Percentiles rank a stretch among this genome's conserved stretches.
phyloP scores from a whole-genome alignment of 306 rosid genomes.

The Gastrolobium bilobum region DNA sequence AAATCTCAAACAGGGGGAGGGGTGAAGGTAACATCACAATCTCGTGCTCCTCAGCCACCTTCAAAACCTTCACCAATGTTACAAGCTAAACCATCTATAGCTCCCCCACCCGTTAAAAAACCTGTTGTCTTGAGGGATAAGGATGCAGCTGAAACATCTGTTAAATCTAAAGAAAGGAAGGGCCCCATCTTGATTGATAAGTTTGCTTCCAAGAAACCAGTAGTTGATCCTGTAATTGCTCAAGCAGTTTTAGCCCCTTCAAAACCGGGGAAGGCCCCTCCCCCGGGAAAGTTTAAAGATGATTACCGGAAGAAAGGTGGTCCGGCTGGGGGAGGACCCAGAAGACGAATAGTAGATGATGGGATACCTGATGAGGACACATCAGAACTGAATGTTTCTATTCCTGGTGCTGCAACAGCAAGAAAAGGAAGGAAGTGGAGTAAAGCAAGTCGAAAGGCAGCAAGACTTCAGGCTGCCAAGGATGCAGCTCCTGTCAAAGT shows the following conservation, averaged over 20 bases:
- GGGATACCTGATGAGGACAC: constrained; percentile 72
- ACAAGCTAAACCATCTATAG: constrained; percentile 76
- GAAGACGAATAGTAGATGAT: constrained; percentile 68
- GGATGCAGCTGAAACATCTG: constrained; percentile 64
- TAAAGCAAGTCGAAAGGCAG: constrained; percentile 97
- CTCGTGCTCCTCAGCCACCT: constrained; percentile 60
- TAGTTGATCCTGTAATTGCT: constrained; percentile 72
- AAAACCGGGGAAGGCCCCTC: constrained; percentile 83
- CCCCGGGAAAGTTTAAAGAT: constrained; percentile 75
- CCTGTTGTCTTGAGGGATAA: constrained; percentile 84
- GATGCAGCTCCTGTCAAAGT: constrained; percentile 98
- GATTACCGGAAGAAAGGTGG: constrained; percentile 77
- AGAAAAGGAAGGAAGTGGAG: constrained; percentile 99
- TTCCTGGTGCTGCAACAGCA: constrained; percentile 65
- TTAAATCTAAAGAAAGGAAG: constrained; percentile 67
- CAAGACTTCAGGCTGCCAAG: constrained; percentile 95
- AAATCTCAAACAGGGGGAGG: constrained; percentile 54
- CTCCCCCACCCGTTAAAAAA: constrained; percentile 70
- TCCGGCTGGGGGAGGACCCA: constrained; percentile 64
- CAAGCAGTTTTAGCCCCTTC: constrained; percentile 79
- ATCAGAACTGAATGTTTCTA: constrained; percentile 75
- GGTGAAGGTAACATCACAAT: constrained; percentile 53
- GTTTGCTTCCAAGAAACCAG: constrained; percentile 84
- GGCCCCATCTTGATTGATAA: constrained; percentile 88
- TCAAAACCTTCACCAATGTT: constrained; percentile 75